These are phyloP conservation scores for Sordariomycetes sp. DNA, from an alignment of 2,329 filamentous ascomycete genomes.

Conservation along the genomic window DNA sequence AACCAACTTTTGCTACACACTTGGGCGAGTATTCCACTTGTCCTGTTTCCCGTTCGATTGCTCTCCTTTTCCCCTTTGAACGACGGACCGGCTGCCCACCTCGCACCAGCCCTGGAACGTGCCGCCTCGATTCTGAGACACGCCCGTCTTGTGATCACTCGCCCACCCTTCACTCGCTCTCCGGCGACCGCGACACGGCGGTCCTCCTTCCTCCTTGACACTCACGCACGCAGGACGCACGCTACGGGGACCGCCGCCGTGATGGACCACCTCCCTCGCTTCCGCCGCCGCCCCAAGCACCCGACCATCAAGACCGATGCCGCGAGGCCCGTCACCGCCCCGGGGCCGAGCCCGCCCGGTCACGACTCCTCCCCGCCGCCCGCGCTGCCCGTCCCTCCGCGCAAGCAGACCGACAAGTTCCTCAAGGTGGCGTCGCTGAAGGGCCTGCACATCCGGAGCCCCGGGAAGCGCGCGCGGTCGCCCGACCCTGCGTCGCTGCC, in stretches of 20 bases:
- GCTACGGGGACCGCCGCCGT: not conserved
- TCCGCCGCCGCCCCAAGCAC: slow-evolving; percentile 31
- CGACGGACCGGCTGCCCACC: not conserved
- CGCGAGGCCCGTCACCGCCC: slow-evolving; percentile 16
- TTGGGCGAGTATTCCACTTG: too few relatives aligned
- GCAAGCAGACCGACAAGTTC: slow-evolving; percentile 4
- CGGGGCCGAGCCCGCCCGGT: slow-evolving; percentile 4
- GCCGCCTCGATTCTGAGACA: too few relatives aligned
- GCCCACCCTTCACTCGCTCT: not conserved
- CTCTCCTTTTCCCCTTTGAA: too few relatives aligned
- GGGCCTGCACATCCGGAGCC: slow-evolving; percentile 30
- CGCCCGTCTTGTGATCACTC: too few relatives aligned
- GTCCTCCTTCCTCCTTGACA: not conserved
- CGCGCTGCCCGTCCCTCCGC: slow-evolving; percentile 6
- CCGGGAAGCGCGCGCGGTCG: slow-evolving; percentile 36
- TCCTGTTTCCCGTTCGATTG: too few relatives aligned
- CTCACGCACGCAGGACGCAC: not conserved
- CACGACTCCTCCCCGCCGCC: slow-evolving; percentile 3
- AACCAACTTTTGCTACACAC: too few relatives aligned
- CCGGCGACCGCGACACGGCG: not conserved
- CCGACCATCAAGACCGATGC: slow-evolving; percentile 29
- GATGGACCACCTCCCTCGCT: slow-evolving; percentile 31
- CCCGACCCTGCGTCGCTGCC: slow-evolving; percentile 16
- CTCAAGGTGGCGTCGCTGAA: slow-evolving; percentile 25
- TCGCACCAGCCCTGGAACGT: not conserved